phyloP scores from a whole-genome alignment of 495 filamentous ascomycete species.

The Trichodelitschia bisporula region DNA sequence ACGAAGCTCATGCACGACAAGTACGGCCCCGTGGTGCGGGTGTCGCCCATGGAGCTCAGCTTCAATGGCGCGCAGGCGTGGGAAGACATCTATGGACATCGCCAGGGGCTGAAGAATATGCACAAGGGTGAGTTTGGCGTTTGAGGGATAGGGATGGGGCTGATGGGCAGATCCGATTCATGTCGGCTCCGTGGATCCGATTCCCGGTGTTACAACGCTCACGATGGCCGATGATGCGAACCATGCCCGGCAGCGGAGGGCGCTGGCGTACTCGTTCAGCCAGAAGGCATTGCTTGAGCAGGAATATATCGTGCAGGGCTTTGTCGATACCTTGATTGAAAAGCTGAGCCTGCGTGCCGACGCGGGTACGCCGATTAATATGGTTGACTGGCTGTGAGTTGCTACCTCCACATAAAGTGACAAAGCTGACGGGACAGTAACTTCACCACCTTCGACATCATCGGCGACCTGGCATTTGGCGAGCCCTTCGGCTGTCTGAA shows the following conservation, averaged over 20 bases:
- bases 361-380: too few species aligned
- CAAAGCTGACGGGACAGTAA: too few species aligned
- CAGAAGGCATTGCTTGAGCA: conserved; percentile 2
- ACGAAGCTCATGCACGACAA: conserved; percentile 5
- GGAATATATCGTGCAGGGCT: conserved; percentile 2
- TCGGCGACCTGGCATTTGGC: conserved; percentile 11
- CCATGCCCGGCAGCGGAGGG: too few species aligned
- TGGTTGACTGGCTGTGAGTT: too few species aligned
- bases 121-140: conserved; percentile 1
- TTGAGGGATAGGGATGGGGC: too few species aligned
- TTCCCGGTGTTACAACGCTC: too few species aligned
- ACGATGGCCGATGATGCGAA: too few species aligned
- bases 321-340: conserved; percentile 1
- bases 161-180: too few species aligned
- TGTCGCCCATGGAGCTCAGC: conserved; percentile 7
- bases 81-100: conserved; percentile 10
- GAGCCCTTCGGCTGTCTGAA: conserved; percentile 11
- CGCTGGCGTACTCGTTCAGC: conserved; percentile 2
- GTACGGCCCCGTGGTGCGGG: conserved; percentile 7
- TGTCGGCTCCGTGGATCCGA: too few species aligned
- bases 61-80: conserved; percentile 6
- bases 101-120: conserved; percentile 4
- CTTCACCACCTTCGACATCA: conserved; percentile 13
- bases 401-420: too few species aligned
- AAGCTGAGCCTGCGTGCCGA: background rate